Evolutionary conservation across 768 basidiomycete species (phyloP).

Genomic region (Pleurotus pulmonarius): DNA sequence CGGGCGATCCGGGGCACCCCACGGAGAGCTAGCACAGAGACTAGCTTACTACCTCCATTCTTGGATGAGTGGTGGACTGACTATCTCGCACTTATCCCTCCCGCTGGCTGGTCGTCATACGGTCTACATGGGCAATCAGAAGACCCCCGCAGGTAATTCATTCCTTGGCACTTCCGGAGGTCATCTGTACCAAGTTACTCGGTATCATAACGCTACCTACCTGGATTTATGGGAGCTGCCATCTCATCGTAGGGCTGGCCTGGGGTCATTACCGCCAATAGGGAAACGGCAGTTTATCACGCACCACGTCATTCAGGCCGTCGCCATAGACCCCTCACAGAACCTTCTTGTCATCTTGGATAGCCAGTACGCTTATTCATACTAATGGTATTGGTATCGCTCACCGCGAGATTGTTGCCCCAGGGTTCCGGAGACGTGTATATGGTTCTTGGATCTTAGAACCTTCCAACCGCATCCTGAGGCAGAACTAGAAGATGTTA

Average conservation of each 20-base stretch:
- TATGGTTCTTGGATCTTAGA: constrained; percentile 2
- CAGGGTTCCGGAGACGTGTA: constrained; percentile 1
- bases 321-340: constrained; percentile 1
- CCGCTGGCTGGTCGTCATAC: background rate
- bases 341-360: constrained; percentile 3
- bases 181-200: constrained; percentile 1
- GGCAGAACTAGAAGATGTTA: constrained; percentile 4
- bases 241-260: background rate
- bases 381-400: background rate
- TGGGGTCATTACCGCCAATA: background rate
- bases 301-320: constrained; percentile 1
- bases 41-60: constrained; percentile 1
- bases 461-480: constrained; percentile 5
- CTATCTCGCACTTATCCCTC: constrained; percentile 1
- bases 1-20: background rate
- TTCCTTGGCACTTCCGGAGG: constrained; percentile 5
- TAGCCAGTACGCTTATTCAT: background rate
- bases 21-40: background rate
- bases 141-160: background rate
- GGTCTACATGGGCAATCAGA: background rate
- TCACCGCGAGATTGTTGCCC: background rate
- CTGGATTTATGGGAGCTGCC: constrained; percentile 7
- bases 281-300: background rate
- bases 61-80: constrained; percentile 6
- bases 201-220: background rate